Evolutionary conservation across 2,329 filamentous ascomycete species (phyloP), one percentile per base, ranked within the genome.

Genomic region (Talaromyces albobiverticillius): DNA sequence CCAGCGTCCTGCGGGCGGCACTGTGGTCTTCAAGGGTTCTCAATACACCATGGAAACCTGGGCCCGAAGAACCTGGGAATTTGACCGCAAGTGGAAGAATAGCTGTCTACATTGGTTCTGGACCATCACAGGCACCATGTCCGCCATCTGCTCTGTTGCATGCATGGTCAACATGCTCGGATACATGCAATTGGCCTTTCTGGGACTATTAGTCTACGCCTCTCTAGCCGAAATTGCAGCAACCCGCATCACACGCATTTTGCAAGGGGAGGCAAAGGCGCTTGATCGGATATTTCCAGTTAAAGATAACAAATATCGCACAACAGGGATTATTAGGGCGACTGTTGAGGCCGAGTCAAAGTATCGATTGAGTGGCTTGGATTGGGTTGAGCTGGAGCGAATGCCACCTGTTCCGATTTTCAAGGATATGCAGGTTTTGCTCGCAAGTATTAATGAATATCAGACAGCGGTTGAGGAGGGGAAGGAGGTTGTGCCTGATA

Each of bases 121-220:
- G 64, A 63, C 64, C 34, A 31, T 59, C 1, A 64, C 61, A 0
- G 67, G 67, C 2, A 62, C 65, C 2, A 22, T 67, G 18, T 61
- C 62, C 2, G 65, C 63, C 0, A 59, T 66, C 2, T 56, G 60
- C 3, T 68, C 66, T 1, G 60, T 68, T n/a, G 66, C 67, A 8
- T 69, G 66, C 50, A 69, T 68, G 67, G 67, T 69, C 16, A 69
- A 69, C 31, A 69, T 69, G 67, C 59, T 58, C 7, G 63, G 66
- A 3, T 58, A 59, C 25, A 57, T 68, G 56, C 67, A 69, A 41
- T 56, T 69, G 10, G 65, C 54, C 1, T 68, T 68, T 32, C 52
- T 69, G 4, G 66, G 45, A 1, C 57, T 67, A 2, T 36, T 69
- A 25, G 50, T 64, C 11, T 68, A 66, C 46, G 59, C 65, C 1